Conservation (phyloP, 2,329 filamentous ascomycete genomes). For the Epichloe amarillans region DNA sequence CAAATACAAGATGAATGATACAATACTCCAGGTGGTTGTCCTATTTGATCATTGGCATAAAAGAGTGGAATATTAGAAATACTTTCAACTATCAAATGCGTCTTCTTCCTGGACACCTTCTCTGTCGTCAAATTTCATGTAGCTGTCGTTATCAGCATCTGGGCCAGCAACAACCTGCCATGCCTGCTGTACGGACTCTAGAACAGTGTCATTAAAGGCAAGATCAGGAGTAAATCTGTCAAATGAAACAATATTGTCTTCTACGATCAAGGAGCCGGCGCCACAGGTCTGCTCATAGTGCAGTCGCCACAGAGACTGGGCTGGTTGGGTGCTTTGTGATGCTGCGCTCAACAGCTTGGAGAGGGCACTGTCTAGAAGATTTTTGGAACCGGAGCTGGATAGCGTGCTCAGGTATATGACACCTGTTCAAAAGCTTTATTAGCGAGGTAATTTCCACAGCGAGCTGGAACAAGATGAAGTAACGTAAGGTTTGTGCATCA, state of each 20-base stretch:
- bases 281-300: constrained; percentile 39
- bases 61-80: neutral
- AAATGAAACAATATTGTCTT: constrained; percentile 40
- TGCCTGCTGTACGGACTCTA: constrained; percentile 53
- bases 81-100: constrained; percentile 27
- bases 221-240: constrained; percentile 49
- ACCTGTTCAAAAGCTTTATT: constrained; percentile 16
- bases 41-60: neutral
- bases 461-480: constrained; percentile 2
- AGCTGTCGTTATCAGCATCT: constrained; percentile 34
- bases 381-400: constrained; percentile 21
- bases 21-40: neutral
- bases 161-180: constrained; percentile 53
- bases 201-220: constrained; percentile 56
- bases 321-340: constrained; percentile 12
- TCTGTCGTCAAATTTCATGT: constrained; percentile 69
- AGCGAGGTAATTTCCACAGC: constrained; percentile 14
- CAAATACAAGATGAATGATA: too few relatives aligned
- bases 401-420: constrained; percentile 25
- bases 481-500: constrained; percentile 43
- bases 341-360: constrained; percentile 25
- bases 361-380: constrained; percentile 26
- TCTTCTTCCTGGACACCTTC: constrained; percentile 48
- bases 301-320: constrained; percentile 34
- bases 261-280: constrained; percentile 14